A percentile compares a stretch with the other conserved stretches of the same genome.
Conservation (phyloP, 768 basidiomycete genomes). For the Boletus reticuloceps region DNA sequence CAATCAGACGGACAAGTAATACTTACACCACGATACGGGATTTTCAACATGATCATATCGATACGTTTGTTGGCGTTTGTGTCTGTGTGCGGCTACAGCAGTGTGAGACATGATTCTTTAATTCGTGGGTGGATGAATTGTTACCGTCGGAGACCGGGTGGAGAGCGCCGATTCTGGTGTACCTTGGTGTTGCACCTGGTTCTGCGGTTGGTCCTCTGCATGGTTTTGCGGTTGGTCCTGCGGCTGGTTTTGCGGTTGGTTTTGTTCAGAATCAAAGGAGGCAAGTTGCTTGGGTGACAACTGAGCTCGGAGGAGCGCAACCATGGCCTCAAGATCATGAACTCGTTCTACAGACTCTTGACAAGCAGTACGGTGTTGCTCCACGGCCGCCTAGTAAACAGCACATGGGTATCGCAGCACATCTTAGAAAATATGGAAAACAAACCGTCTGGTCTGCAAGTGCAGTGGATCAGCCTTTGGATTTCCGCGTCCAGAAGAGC, state of each 20-base stretch:
- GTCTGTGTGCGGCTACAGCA: slow-evolving; percentile 7
- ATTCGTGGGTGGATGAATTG: not conserved
- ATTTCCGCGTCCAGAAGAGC: slow-evolving; percentile 12
- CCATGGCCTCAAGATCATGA: slow-evolving; percentile 15
- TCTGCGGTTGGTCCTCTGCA: too few relatives aligned
- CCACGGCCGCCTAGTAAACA: slow-evolving; percentile 11
- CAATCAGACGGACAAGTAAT: not conserved
- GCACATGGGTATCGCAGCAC: not conserved
- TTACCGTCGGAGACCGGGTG: slow-evolving; percentile 12
- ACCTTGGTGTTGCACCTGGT: not conserved
- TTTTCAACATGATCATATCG: slow-evolving; percentile 22
- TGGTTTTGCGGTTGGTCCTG: too few relatives aligned
- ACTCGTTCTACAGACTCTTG: slow-evolving; percentile 12
- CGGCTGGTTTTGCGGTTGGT: too few relatives aligned
- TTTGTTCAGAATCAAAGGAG: slow-evolving; percentile 6
- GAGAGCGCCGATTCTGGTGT: not conserved
- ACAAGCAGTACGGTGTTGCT: slow-evolving; percentile 9
- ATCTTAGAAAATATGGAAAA: not conserved
- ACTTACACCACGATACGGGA: slow-evolving; percentile 22
- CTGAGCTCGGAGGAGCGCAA: slow-evolving; percentile 16
- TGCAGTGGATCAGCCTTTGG: slow-evolving; percentile 7
- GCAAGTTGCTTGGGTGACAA: slow-evolving; percentile 20
- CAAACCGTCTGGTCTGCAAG: slow-evolving; percentile 25
- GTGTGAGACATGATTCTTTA: slow-evolving; percentile 3
- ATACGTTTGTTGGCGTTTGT: slow-evolving; percentile 10